Evolutionary conservation across 176 grass and related monocot species (phyloP).

Genomic region (Thinopyrum elongatum): DNA sequence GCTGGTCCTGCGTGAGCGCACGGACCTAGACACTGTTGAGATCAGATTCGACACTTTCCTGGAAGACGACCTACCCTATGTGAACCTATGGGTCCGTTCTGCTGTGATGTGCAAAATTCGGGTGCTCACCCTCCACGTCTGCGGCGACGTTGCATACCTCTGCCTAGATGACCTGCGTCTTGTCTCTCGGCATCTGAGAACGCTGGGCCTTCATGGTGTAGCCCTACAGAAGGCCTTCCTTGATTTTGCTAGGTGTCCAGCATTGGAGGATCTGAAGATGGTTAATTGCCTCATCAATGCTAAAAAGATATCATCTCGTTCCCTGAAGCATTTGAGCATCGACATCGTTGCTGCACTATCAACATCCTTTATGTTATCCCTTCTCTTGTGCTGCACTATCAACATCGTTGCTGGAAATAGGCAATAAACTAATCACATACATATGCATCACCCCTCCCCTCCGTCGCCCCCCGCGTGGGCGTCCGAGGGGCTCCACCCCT

Average conservation of each 20-base stretch:
- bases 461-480: too few relatives aligned
- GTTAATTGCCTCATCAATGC: not conserved
- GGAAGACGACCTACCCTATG: not conserved
- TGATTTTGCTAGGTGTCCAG: not conserved
- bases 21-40: not conserved
- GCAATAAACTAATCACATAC: not conserved
- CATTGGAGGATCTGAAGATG: not conserved
- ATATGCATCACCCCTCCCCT: too few relatives aligned
- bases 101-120: not conserved
- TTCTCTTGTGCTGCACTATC: not conserved
- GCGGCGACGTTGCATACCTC: too few relatives aligned
- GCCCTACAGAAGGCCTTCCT: not conserved
- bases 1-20: not conserved
- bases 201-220: not conserved
- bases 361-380: not conserved
- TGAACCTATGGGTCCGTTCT: not conserved
- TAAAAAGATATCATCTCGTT: not conserved
- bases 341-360: too few relatives aligned
- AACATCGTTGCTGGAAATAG: not conserved
- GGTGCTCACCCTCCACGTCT: not conserved
- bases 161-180: not conserved
- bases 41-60: fast-evolving
- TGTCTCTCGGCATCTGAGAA: not conserved
- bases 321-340: not conserved
- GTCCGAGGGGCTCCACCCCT: too few relatives aligned